Percentiles rank a stretch among this genome's conserved stretches.
Conservation (phyloP, 768 basidiomycete genomes). For the Coprinopsis sp. region DNA sequence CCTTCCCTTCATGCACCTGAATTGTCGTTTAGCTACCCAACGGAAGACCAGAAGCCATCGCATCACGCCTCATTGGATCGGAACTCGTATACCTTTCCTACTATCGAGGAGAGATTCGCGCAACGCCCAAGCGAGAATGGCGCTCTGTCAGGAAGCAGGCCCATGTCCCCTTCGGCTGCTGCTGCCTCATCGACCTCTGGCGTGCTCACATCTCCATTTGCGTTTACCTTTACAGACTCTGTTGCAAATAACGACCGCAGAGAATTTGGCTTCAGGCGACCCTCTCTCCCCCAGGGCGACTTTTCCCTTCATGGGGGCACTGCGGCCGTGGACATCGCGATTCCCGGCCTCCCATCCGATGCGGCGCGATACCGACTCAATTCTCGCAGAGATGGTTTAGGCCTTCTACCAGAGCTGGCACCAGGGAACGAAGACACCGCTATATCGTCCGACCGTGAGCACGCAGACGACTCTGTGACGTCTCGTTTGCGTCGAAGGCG, state of each 20-base stretch:
- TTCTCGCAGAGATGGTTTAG: conserved; percentile 29
- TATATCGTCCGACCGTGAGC: conserved; percentile 45
- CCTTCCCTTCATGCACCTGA: conserved; percentile 45
- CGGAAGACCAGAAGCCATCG: conserved; percentile 22
- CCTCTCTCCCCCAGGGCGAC: conserved; percentile 50
- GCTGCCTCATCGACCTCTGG: conserved; percentile 60
- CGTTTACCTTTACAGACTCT: conserved; percentile 58
- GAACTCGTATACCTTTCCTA: conserved; percentile 24
- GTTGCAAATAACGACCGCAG: conserved; percentile 40
- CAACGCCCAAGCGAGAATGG: background rate
- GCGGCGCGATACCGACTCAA: conserved; percentile 58
- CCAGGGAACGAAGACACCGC: conserved; percentile 23
- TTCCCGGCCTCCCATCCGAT: conserved; percentile 47
- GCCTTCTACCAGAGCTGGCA: background rate
- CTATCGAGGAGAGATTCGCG: background rate
- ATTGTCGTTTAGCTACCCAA: conserved; percentile 19
- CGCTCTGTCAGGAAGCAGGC: conserved; percentile 51
- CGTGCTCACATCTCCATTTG: conserved; percentile 62
- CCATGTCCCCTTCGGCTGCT: conserved; percentile 65
- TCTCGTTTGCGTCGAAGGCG: conserved; percentile 47
- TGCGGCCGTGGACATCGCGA: conserved; percentile 60
- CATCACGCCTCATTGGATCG: conserved; percentile 21
- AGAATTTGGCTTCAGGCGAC: conserved; percentile 65
- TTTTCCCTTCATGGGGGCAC: conserved; percentile 71
- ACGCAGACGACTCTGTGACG: conserved; percentile 43